Evolutionary conservation across 495 filamentous ascomycete species (phyloP).

Genomic region (Arthonia radiata): DNA sequence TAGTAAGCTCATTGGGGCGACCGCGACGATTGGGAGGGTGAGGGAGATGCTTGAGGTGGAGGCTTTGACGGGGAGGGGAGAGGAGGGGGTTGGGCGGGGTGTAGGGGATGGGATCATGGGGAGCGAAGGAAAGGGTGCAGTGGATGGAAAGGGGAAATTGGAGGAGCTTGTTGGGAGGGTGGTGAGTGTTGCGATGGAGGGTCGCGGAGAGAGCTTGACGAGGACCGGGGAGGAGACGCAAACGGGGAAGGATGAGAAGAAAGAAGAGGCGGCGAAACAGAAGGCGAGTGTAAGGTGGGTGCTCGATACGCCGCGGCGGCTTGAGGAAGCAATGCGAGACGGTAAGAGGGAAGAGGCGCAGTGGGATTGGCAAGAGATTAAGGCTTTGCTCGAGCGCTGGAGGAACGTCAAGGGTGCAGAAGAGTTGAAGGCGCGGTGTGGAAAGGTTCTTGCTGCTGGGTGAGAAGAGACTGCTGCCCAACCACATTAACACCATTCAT

Average conservation of each 20-base stretch:
- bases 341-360: constrained; percentile 29
- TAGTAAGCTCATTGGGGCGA: constrained; percentile 78
- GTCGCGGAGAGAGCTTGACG: constrained; percentile 11
- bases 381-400: constrained; percentile 24
- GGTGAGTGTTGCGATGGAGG: constrained; percentile 7
- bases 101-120: constrained; percentile 35
- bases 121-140: not conserved
- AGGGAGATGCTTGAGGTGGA: constrained; percentile 6
- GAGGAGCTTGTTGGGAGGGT: constrained; percentile 23
- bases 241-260: constrained; percentile 3
- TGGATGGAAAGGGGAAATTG: constrained; percentile 4
- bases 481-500: too few relatives aligned
- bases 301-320: constrained; percentile 27
- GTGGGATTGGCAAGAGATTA: constrained; percentile 31
- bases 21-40: constrained; percentile 72
- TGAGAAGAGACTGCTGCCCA: too few relatives aligned
- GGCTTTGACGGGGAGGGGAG: not conserved
- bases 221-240: constrained; percentile 13
- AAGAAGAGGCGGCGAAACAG: constrained; percentile 21
- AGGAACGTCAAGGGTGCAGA: constrained; percentile 32
- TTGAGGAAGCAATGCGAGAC: constrained; percentile 22
- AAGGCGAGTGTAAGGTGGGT: constrained; percentile 50
- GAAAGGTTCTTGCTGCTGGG: too few relatives aligned
- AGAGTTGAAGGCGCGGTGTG: constrained; percentile 34
- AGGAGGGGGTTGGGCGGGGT: not conserved